Conservation (phyloP, 176 grass and related monocot genomes). For the Olyra latifolia region DNA sequence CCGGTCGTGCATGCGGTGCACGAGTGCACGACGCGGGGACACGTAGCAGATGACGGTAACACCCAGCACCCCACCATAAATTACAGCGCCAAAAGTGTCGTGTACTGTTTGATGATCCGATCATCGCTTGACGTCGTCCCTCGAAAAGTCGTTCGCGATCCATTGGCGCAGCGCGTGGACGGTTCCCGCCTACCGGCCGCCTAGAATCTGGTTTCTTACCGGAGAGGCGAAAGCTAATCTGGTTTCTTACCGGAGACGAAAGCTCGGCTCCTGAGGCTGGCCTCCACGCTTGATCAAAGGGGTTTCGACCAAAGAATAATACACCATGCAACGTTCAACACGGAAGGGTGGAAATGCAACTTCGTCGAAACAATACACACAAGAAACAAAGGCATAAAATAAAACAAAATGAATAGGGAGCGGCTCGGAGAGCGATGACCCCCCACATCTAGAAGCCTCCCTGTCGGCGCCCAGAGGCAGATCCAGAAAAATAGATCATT, state of each 20-base stretch:
- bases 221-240: too few relatives aligned
- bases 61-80: too few relatives aligned
- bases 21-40: too few relatives aligned
- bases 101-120: not conserved
- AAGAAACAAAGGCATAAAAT: not conserved
- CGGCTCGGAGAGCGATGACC: too few relatives aligned
- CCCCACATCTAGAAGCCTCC: too few relatives aligned
- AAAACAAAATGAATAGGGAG: too few relatives aligned
- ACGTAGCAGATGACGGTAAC: not conserved
- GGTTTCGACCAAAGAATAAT: not conserved
- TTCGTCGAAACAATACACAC: not conserved
- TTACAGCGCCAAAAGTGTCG: not conserved
- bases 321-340: not conserved
- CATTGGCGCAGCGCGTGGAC: not conserved
- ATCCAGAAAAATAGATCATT: too few relatives aligned
- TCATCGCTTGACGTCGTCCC: not conserved
- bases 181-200: not conserved
- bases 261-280: not conserved
- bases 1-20: too few relatives aligned
- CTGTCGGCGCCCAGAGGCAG: too few relatives aligned
- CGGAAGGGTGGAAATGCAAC: constrained; percentile 18
- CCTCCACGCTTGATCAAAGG: not conserved
- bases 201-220: not conserved
- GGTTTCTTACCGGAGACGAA: constrained; percentile 9
- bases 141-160: not conserved